These are phyloP conservation scores for Geum urbanum DNA, from an alignment of 306 rosid species.

Conservation along the genomic window DNA sequence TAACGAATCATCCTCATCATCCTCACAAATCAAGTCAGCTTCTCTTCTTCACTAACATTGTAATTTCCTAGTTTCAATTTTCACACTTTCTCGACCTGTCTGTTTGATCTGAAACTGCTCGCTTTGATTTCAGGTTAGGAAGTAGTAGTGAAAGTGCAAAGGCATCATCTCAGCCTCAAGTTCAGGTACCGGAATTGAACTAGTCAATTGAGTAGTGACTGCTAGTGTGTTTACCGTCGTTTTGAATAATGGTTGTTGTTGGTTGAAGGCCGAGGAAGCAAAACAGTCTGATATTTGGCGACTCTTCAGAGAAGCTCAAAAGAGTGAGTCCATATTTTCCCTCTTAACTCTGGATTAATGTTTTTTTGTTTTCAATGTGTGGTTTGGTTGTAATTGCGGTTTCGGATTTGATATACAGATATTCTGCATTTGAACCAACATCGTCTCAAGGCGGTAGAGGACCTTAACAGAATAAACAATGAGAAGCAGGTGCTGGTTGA, in stretches of 20 bases:
- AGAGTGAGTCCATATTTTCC: conserved; percentile 40
- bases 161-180: conserved; percentile 19
- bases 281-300: conserved; percentile 49
- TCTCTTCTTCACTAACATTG: neutral
- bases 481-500: conserved; percentile 50
- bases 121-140: conserved; percentile 41
- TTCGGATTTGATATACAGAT: conserved; percentile 32
- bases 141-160: conserved; percentile 39
- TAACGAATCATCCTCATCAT: conserved; percentile 27
- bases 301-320: conserved; percentile 81
- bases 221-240: neutral
- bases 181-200: neutral
- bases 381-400: neutral
- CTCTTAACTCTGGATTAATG: neutral
- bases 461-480: conserved; percentile 42
- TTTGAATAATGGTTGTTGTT: neutral
- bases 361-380: too few relatives aligned
- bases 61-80: neutral
- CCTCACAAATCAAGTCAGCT: conserved; percentile 31
- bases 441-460: conserved; percentile 58
- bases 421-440: conserved; percentile 62
- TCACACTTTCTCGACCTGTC: conserved; percentile 6
- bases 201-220: neutral
- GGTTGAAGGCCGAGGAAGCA: conserved; percentile 35
- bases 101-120: conserved; percentile 1